phyloP scores from a whole-genome alignment of 345 rosid genomes.

The Balakata baccata region DNA sequence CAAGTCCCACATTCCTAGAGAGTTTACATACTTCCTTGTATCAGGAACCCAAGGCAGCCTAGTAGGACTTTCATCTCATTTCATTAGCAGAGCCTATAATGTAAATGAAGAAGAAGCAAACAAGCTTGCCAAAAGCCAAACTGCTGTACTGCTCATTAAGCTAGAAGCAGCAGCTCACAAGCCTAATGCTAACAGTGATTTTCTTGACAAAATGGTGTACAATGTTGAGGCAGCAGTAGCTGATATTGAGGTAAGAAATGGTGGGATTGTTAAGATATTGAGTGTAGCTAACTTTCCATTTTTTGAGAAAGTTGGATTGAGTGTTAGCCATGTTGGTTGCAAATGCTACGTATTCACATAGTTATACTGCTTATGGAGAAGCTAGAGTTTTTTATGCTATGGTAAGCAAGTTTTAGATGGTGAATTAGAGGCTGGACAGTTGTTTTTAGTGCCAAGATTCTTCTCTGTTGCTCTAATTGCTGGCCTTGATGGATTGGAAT shows the following conservation, averaged over 20 bases:
- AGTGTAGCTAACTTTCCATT: conserved; percentile 10
- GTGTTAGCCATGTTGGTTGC: conserved; percentile 12
- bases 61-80: conserved; percentile 28
- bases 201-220: background rate
- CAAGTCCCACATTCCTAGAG: conserved; percentile 22
- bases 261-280: conserved; percentile 19
- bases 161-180: conserved; percentile 16
- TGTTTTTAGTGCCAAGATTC: conserved; percentile 31
- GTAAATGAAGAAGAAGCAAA: conserved; percentile 13
- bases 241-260: conserved; percentile 13
- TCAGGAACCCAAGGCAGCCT: conserved; percentile 22
- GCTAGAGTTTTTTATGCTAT: conserved; percentile 15
- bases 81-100: conserved; percentile 16
- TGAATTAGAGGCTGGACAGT: conserved; percentile 23
- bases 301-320: conserved; percentile 30
- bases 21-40: conserved; percentile 31
- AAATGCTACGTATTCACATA: conserved; percentile 28
- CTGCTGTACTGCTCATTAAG: conserved; percentile 17
- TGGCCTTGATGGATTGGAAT: conserved; percentile 22
- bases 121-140: conserved; percentile 23
- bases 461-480: conserved; percentile 19
- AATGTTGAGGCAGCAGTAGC: conserved; percentile 16
- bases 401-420: conserved; percentile 26
- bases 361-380: background rate
- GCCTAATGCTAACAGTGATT: conserved; percentile 2